Evolutionary conservation across 768 basidiomycete genomes (phyloP).

Genomic region (Leccinum barrowsii): DNA sequence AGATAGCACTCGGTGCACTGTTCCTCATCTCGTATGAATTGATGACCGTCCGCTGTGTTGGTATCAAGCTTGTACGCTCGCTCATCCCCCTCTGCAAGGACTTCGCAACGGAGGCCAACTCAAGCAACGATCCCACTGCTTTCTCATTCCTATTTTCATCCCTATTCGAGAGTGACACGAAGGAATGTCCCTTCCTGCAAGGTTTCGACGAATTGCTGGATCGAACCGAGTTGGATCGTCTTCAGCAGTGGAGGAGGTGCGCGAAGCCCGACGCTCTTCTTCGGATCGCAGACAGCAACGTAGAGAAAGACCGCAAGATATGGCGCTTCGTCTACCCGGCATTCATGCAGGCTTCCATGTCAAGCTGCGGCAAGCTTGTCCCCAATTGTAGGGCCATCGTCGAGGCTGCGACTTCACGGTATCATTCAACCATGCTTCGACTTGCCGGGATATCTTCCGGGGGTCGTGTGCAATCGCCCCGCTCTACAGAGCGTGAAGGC

Average conservation of each 20-base stretch:
- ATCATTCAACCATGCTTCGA: constrained; percentile 67
- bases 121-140: constrained; percentile 25
- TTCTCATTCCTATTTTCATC: constrained; percentile 43
- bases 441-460: constrained; percentile 69
- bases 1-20: constrained; percentile 68
- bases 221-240: constrained; percentile 51
- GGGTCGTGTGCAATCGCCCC: constrained; percentile 37
- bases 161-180: constrained; percentile 48
- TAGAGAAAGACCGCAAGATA: constrained; percentile 62
- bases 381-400: constrained; percentile 58
- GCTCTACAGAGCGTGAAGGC: constrained; percentile 50
- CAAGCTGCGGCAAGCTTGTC: constrained; percentile 44
- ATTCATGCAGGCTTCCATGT: constrained; percentile 56
- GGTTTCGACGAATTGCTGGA: constrained; percentile 70
- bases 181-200: constrained; percentile 47
- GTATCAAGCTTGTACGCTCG: constrained; percentile 60
- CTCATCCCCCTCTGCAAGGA: constrained; percentile 50
- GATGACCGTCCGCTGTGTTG: constrained; percentile 50
- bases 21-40: constrained; percentile 67
- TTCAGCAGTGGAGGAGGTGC: constrained; percentile 65
- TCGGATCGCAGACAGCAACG: constrained; percentile 67
- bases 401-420: constrained; percentile 65
- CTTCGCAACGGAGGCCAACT: constrained; percentile 34
- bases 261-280: constrained; percentile 54
- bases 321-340: constrained; percentile 74